Evolutionary conservation across 139 green algal species (phyloP), one percentile per base, ranked within the genome.

Genomic region (Pseudopediastrum boryanum): DNA sequence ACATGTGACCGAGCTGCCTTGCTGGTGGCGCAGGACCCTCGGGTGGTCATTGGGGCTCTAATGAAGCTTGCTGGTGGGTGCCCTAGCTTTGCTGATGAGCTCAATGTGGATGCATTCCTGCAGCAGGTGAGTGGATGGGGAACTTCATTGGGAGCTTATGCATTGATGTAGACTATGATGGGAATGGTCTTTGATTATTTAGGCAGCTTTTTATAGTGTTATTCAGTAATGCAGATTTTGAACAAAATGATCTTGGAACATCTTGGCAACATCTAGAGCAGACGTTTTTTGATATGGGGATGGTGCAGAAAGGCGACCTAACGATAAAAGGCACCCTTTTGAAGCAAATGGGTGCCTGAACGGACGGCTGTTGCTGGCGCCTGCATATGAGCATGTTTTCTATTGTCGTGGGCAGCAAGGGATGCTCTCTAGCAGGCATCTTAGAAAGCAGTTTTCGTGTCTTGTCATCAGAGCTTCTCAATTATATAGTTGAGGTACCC

Each of bases 11-110:
- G 96, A 0, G 93, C 95, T 4, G 95, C 96, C 25, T 88, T 99
- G 74, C 84, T 99, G 56, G 95, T 98, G 27, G 90, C 91, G 8
- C 92, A 95, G 70, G 90, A 90, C 41, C 75, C 79, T 9, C 6
- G 21, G 33, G 69, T 86, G 43, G 50, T 75, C 21, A 71, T 82
- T 19, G 75, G 75, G 35, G 74, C 92, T 19, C 91, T 98, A 2
- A 98, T 99, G 95, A 98, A 98, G 86, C 90, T 98, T 58, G 95
- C 95, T 12, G 96, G 96, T 0, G 96, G 94, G 4, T 93, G 86
- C 1, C 87, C 91, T 25, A 89, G 82, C 5, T 87, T 98, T 19
- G 89, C 93, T 5, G 70, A 87, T 16, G 91, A 98, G 81, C 90
- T 99, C 2, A 98, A 94, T 74, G 90, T 98, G 27, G 96, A 99